Evolutionary conservation across 2,329 filamentous ascomycete species (phyloP).

Genomic region (Cordyceps militaris): DNA sequence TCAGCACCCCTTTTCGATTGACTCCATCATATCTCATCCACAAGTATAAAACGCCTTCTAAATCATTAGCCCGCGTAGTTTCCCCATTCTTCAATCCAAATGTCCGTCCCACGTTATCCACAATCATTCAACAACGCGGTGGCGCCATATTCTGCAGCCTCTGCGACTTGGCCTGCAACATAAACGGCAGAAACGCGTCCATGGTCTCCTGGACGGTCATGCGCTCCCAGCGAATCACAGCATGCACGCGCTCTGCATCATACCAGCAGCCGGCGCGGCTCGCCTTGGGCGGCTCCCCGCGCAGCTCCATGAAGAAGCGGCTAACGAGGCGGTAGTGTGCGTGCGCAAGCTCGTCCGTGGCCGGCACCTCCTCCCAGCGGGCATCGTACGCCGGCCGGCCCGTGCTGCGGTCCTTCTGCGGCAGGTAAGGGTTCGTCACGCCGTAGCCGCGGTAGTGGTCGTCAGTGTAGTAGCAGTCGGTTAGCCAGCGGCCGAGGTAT

Average conservation of each 20-base stretch:
- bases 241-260: constrained; percentile 13
- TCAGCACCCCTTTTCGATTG: no score
- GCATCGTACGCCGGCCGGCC: not conserved
- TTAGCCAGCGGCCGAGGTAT: constrained; percentile 11
- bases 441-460: constrained; percentile 3
- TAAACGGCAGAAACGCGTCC: constrained; percentile 12
- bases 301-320: constrained; percentile 12
- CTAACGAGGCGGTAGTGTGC: constrained; percentile 8
- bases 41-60: no score
- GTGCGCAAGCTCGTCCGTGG: not conserved
- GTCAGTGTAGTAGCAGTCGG: constrained; percentile 10
- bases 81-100: not conserved
- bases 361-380: constrained; percentile 5
- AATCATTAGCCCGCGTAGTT: not conserved
- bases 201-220: constrained; percentile 5
- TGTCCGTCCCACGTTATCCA: not conserved
- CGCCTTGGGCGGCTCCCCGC: constrained; percentile 6
- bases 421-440: constrained; percentile 1
- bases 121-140: not conserved
- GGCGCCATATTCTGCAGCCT: not conserved
- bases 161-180: constrained; percentile 11
- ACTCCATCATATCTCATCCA: no score
- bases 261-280: constrained; percentile 11
- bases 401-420: not conserved
- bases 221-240: not conserved